These are phyloP conservation scores for Senna siamea DNA, from an alignment of 306 rosid genomes.

Conservation along the genomic window DNA sequence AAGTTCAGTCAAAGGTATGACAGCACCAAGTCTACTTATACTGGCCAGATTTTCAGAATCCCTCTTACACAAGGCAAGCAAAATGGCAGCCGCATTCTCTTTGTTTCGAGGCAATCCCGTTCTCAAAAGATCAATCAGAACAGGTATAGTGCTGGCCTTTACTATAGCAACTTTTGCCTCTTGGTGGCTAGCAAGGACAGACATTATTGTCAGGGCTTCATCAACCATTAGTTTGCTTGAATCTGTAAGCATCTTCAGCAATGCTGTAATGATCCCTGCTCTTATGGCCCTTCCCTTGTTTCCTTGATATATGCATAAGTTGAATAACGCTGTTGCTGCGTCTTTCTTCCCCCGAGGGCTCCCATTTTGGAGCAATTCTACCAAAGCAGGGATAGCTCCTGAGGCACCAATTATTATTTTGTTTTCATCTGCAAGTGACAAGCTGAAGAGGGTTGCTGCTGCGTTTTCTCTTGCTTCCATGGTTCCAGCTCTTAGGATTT, in stretches of 20 bases:
- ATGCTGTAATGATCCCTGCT: conserved; percentile 74
- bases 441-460: conserved; percentile 92
- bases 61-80: conserved; percentile 86
- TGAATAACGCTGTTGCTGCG: conserved; percentile 92
- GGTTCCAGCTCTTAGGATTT: conserved; percentile 88
- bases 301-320: conserved; percentile 93
- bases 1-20: conserved; percentile 83
- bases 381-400: conserved; percentile 87
- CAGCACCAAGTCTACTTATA: conserved; percentile 84
- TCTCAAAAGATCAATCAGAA: conserved; percentile 82
- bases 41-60: conserved; percentile 78
- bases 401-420: conserved; percentile 94
- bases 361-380: conserved; percentile 84
- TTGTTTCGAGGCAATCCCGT: conserved; percentile 85
- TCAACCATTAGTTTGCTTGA: conserved; percentile 80
- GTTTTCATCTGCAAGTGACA: conserved; percentile 97
- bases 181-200: conserved; percentile 90
- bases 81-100: conserved; percentile 88
- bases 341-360: conserved; percentile 93
- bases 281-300: conserved; percentile 93
- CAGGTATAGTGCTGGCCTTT: conserved; percentile 89
- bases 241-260: conserved; percentile 86
- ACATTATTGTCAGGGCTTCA: conserved; percentile 90
- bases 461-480: conserved; percentile 96
- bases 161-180: conserved; percentile 84